phyloP scores from a whole-genome alignment of 2,329 filamentous ascomycete genomes.

The Exophiala bonariae region DNA sequence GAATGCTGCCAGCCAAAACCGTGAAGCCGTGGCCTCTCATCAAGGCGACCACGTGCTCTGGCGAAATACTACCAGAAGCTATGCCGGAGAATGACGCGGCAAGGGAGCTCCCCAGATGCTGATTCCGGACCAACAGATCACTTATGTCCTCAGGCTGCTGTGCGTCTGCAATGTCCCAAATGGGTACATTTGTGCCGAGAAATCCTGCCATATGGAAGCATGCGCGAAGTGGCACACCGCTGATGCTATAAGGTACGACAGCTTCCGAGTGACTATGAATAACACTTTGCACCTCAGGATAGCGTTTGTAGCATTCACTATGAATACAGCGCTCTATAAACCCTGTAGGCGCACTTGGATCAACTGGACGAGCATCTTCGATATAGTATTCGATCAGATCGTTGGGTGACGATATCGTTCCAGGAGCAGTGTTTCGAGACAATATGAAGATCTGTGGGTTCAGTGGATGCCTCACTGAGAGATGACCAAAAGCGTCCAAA shows the following conservation, averaged over 20 bases:
- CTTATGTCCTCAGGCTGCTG: constrained; percentile 30
- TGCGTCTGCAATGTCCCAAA: constrained; percentile 35
- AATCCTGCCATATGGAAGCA: constrained; percentile 47
- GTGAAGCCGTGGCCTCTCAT: constrained; percentile 51
- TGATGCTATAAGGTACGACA: constrained; percentile 45
- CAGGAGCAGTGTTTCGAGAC: constrained; percentile 49
- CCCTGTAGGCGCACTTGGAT: constrained; percentile 39
- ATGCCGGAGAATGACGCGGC: constrained; percentile 33
- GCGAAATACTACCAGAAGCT: constrained; percentile 43
- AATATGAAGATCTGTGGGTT: constrained; percentile 50
- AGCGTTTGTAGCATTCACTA: constrained; percentile 47
- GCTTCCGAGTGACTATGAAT: constrained; percentile 47
- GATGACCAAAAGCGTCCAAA: constrained; percentile 56
- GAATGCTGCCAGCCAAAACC: constrained; percentile 37
- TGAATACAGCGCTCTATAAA: constrained; percentile 50
- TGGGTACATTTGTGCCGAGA: constrained; percentile 31
- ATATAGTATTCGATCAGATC: constrained; percentile 52
- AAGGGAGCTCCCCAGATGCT: constrained; percentile 37
- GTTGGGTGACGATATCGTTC: constrained; percentile 42
- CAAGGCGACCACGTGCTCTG: constrained; percentile 41
- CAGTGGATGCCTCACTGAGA: constrained; percentile 52
- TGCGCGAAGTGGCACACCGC: constrained; percentile 40
- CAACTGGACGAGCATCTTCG: constrained; percentile 42
- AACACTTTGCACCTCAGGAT: constrained; percentile 39
- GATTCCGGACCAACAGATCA: constrained; percentile 40